phyloP scores from a whole-genome alignment of 1,284 basidiomycete species.

The Pterulicium gracile region DNA sequence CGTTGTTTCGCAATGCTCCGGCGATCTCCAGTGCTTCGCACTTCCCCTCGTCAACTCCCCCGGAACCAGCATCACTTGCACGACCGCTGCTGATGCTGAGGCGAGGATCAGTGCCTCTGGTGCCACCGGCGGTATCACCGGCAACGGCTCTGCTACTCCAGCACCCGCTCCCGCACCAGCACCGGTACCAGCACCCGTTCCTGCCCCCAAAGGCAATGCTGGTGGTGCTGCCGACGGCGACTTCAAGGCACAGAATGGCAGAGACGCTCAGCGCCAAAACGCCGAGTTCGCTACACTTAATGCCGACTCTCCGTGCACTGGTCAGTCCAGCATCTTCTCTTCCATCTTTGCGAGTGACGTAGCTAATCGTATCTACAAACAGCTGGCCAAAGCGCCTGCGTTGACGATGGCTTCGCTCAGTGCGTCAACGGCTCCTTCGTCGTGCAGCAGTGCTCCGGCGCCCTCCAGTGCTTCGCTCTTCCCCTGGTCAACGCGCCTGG shows the following conservation, averaged over 20 bases:
- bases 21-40: slow-evolving; percentile 22
- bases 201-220: no score
- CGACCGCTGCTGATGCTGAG: neutral
- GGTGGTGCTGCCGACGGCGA: neutral
- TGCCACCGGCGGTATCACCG: neutral
- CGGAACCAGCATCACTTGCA: neutral
- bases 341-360: slow-evolving; percentile 2
- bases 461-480: slow-evolving; percentile 29
- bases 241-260: slow-evolving; percentile 22
- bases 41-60: slow-evolving; percentile 24
- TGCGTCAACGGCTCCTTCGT: slow-evolving; percentile 28
- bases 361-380: slow-evolving; percentile 9
- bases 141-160: no score
- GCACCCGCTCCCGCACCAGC: no score
- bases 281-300: slow-evolving; percentile 27
- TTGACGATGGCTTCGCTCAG: slow-evolving; percentile 25
- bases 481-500: slow-evolving; percentile 37
- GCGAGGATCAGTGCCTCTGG: neutral
- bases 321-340: slow-evolving; percentile 7
- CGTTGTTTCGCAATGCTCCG: slow-evolving; percentile 19
- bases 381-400: slow-evolving; percentile 25
- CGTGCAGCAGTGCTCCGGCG: slow-evolving; percentile 20
- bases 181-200: no score
- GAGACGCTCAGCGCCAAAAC: slow-evolving; percentile 29
- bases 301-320: slow-evolving; percentile 22